Percentiles rank a stretch among this genome's conserved stretches.
Conservation (phyloP, 352 stramenopile species). For the Peronospora belbahrii region DNA sequence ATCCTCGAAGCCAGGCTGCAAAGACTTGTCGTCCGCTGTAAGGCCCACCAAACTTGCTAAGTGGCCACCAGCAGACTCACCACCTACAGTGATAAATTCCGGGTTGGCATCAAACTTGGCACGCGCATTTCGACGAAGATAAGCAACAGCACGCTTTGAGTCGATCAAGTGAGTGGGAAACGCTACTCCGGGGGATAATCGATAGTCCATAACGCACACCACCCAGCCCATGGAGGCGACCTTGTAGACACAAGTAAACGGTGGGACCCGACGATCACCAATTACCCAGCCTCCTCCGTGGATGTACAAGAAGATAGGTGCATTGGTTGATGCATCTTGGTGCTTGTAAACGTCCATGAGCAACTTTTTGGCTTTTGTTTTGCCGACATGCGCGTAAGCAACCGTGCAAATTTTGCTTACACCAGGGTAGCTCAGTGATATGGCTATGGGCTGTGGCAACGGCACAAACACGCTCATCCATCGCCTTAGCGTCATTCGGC, state of each 20-base stretch:
- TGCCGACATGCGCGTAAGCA: constrained; percentile 49
- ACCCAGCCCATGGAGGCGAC: constrained; percentile 50
- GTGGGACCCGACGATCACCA: constrained; percentile 40
- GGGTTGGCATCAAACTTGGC: constrained; percentile 32
- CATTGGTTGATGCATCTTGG: constrained; percentile 27
- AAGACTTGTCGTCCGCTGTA: constrained; percentile 35
- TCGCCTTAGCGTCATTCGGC: constrained; percentile 32
- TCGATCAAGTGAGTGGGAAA: constrained; percentile 62
- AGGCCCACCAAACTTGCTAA: constrained; percentile 43
- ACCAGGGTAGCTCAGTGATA: constrained; percentile 38
- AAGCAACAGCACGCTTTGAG: constrained; percentile 52
- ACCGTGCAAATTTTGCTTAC: constrained; percentile 36
- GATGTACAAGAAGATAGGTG: constrained; percentile 60
- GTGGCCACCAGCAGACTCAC: constrained; percentile 56
- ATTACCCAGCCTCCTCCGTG: constrained; percentile 63
- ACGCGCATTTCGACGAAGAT: constrained; percentile 32
- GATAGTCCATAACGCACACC: constrained; percentile 67
- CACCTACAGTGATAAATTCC: constrained; percentile 51
- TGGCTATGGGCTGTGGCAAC: constrained; percentile 39
- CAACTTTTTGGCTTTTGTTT: constrained; percentile 38
- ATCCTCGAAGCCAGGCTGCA: constrained; percentile 53
- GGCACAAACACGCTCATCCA: constrained; percentile 51
- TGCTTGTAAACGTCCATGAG: constrained; percentile 65
- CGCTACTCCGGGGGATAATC: constrained; percentile 43
- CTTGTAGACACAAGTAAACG: constrained; percentile 45